Conservation (phyloP, 371 early-diverging fungal genomes). For the Thermomucor indicae-seudaticae region DNA sequence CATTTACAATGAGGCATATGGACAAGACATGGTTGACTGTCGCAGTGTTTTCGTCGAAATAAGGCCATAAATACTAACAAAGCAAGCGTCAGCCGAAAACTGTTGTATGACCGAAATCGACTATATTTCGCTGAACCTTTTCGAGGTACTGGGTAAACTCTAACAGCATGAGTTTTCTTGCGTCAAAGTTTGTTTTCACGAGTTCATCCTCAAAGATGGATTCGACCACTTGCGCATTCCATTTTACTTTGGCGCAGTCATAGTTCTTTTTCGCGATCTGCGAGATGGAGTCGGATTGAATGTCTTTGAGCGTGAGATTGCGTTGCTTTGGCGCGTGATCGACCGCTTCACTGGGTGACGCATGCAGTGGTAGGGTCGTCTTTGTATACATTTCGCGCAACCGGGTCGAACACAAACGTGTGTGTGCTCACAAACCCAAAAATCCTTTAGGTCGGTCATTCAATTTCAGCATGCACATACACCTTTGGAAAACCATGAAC, state of each 20-base stretch:
- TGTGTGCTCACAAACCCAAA: too few species aligned
- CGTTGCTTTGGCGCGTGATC: conserved; percentile 25
- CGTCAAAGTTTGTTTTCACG: conserved; percentile 40
- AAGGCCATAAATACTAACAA: conserved; percentile 77
- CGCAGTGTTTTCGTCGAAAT: conserved; percentile 44
- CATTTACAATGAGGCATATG: conserved; percentile 83
- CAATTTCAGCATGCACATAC: too few species aligned
- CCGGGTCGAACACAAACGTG: too few species aligned
- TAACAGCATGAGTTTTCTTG: conserved; percentile 57
- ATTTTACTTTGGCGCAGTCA: conserved; percentile 25
- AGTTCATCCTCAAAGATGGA: conserved; percentile 58
- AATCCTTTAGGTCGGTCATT: too few species aligned
- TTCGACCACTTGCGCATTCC: conserved; percentile 55
- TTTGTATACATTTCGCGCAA: conserved; percentile 28
- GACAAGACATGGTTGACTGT: conserved; percentile 62
- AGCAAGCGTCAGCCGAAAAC: not conserved
- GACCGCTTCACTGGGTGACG: conserved; percentile 33
- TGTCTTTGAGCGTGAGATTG: conserved; percentile 46
- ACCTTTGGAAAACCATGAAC: too few species aligned
- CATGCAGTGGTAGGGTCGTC: conserved; percentile 44
- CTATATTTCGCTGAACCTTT: conserved; percentile 63
- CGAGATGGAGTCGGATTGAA: conserved; percentile 55
- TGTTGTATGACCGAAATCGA: too few species aligned
- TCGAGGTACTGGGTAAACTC: conserved; percentile 82
- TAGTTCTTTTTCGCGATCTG: conserved; percentile 45